These are phyloP conservation scores for Coemansia sp. DNA, from an alignment of 192 early-diverging fungal species.

Conservation along the genomic window DNA sequence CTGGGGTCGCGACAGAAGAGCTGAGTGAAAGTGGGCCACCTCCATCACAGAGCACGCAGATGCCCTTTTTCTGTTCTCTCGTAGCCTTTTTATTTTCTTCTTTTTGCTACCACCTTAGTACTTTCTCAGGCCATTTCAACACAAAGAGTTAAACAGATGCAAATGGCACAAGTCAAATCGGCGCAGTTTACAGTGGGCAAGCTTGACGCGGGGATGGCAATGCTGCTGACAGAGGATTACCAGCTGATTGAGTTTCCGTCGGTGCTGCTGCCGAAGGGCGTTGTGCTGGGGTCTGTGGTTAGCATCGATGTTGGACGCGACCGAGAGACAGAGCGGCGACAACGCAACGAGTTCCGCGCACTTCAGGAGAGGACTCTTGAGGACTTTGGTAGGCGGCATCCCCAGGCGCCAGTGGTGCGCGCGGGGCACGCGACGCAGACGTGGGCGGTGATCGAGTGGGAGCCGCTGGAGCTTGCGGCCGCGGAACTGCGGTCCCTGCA, in stretches of 20 bases:
- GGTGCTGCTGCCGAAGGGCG: conserved; percentile 89
- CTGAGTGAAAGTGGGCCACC: background rate
- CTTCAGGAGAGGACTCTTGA: conserved; percentile 85
- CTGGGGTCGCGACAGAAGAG: conserved; percentile 32
- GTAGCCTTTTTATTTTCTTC: background rate
- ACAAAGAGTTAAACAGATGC: background rate
- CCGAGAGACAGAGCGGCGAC: conserved; percentile 75
- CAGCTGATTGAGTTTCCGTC: conserved; percentile 99
- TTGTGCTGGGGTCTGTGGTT: conserved; percentile 91
- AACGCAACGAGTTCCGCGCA: conserved; percentile 77
- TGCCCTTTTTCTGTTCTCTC: background rate
- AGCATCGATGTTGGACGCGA: conserved; percentile 95
- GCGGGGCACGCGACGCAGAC: conserved; percentile 82
- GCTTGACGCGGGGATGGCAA: conserved; percentile 89
- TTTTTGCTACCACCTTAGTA: background rate
- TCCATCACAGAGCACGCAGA: background rate
- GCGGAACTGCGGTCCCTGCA: conserved; percentile 84
- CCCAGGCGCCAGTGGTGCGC: conserved; percentile 75
- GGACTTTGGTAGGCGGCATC: conserved; percentile 74
- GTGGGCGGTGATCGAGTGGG: conserved; percentile 88
- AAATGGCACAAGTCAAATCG: conserved; percentile 42
- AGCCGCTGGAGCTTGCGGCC: conserved; percentile 77
- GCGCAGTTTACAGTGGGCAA: conserved; percentile 85
- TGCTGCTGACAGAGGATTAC: conserved; percentile 92
- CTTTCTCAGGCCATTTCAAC: background rate